A percentile compares a stretch with the other conserved stretches of the same genome.
phyloP scores from a whole-genome alignment of 129 eudicot species.

The Saposhnikovia divaricata region DNA sequence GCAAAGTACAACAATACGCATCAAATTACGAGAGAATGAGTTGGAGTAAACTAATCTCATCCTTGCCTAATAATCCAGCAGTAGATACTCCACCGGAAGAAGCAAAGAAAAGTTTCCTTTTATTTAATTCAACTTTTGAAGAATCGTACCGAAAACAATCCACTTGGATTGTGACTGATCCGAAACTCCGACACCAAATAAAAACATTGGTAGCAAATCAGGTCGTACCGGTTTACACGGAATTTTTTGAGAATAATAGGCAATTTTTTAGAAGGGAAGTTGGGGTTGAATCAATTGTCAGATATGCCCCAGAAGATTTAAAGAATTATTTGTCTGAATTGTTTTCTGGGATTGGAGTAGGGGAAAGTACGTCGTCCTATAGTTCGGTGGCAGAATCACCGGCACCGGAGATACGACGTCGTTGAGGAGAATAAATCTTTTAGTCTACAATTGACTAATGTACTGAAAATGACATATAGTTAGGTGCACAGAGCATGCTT shows the following conservation, averaged over 20 bases:
- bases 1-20: conserved; percentile 45
- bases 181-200: conserved; percentile 53
- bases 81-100: conserved; percentile 28
- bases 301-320: conserved; percentile 77
- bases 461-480: background rate
- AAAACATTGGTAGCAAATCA: conserved; percentile 38
- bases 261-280: conserved; percentile 12
- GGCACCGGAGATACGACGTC: conserved; percentile 1
- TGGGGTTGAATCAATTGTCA: conserved; percentile 48
- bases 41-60: conserved; percentile 54
- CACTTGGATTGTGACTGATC: conserved; percentile 63
- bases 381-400: conserved; percentile 22
- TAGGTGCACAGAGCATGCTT: conserved; percentile 1
- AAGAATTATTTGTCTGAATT: conserved; percentile 65
- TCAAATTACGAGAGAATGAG: conserved; percentile 70
- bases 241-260: conserved; percentile 40
- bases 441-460: background rate
- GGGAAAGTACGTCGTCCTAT: conserved; percentile 22
- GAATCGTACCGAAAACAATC: conserved; percentile 47
- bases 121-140: conserved; percentile 49
- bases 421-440: background rate
- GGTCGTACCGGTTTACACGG: conserved; percentile 39
- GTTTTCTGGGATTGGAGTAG: conserved; percentile 32
- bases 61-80: conserved; percentile 54
- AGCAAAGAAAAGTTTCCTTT: conserved; percentile 33